A percentile compares a stretch with the other conserved stretches of the same genome.
These are phyloP conservation scores for Ceratocystis destructans DNA, from an alignment of 2,329 filamentous ascomycete species.

Conservation along the genomic window DNA sequence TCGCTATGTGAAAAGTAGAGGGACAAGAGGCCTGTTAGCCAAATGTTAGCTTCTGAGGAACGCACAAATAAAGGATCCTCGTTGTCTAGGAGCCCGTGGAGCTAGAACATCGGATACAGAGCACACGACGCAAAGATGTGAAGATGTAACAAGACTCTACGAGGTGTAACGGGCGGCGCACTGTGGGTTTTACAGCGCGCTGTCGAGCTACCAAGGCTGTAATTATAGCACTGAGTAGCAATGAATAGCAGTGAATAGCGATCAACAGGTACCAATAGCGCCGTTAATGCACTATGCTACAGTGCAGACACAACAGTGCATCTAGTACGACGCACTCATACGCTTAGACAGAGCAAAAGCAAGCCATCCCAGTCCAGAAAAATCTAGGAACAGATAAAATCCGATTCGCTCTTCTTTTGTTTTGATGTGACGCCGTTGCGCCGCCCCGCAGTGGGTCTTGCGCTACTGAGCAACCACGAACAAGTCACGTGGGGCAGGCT, in stretches of 20 bases:
- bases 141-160: not conserved
- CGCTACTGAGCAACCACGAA: constrained; percentile 3
- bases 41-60: not conserved
- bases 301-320: not conserved
- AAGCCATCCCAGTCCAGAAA: not conserved
- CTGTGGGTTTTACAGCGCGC: not conserved
- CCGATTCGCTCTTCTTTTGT: not conserved
- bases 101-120: not conserved
- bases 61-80: not conserved
- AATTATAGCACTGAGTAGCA: too few species aligned
- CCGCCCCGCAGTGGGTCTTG: constrained; percentile 10
- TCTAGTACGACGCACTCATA: not conserved
- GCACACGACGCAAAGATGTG: too few species aligned
- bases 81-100: constrained; percentile 8
- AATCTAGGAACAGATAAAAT: constrained; percentile 2
- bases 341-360: not conserved
- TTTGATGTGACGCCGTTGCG: constrained; percentile 10
- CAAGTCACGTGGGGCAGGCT: constrained; percentile 4
- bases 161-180: not conserved
- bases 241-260: too few species aligned
- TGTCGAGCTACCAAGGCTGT: too few species aligned
- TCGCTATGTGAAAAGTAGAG: not conserved
- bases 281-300: not conserved
- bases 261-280: too few species aligned
- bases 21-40: too few species aligned